Conservation (phyloP, 2,329 filamentous ascomycete species). For the Gyromitra esculenta region DNA sequence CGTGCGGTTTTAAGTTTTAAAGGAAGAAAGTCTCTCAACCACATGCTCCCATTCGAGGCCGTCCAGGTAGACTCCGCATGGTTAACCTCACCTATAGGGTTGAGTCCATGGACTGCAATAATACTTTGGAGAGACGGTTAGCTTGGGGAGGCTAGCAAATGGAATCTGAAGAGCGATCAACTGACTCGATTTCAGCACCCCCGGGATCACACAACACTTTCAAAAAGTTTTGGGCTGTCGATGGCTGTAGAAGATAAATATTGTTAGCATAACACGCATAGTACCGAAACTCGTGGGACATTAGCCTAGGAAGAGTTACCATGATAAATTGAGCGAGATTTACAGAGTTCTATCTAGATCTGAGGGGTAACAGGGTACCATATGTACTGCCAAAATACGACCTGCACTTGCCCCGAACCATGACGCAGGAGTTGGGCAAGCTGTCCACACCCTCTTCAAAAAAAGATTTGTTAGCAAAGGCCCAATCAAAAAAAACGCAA, state of each 20-base stretch:
- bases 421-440: too few relatives aligned
- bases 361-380: not conserved
- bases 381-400: not conserved
- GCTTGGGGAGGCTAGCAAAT: not conserved
- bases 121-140: slow-evolving; percentile 13
- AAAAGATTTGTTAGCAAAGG: too few relatives aligned
- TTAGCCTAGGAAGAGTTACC: not conserved
- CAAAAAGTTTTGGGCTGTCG: slow-evolving; percentile 10
- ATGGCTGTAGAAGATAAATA: not conserved
- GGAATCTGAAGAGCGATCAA: not conserved
- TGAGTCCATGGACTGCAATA: slow-evolving; percentile 38
- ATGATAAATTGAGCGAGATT: not conserved
- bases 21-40: slow-evolving; percentile 49
- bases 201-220: slow-evolving; percentile 3
- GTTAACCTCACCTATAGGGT: not conserved
- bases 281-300: not conserved
- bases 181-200: slow-evolving; percentile 21
- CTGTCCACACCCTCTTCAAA: too few relatives aligned
- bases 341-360: not conserved
- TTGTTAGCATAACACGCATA: not conserved
- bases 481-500: too few relatives aligned
- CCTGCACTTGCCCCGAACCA: too few relatives aligned
- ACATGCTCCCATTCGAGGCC: slow-evolving; percentile 37
- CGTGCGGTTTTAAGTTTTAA: slow-evolving; percentile 25
- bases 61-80: slow-evolving; percentile 31